Evolutionary conservation across 371 early-diverging fungal genomes (phyloP), one percentile per base, ranked within the genome.

Genomic region (Dinochytrium kinnereticum): DNA sequence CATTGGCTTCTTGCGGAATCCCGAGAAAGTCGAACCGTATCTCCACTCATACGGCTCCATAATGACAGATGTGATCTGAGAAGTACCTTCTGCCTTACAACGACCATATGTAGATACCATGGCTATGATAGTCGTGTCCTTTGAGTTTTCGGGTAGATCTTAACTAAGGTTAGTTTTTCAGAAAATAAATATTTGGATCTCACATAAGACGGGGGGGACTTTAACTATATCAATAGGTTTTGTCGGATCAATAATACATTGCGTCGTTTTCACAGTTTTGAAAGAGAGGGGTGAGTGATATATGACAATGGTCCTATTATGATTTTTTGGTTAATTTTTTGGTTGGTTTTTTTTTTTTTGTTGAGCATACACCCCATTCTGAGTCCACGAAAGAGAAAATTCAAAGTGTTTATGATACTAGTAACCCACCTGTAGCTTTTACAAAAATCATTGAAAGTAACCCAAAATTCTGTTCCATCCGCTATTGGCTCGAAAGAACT

Each of bases 31-130:
- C 0, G 71, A 68, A 21, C 68, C 70, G 26, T 70, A 51, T 44
- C 55, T 70, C 86, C 86, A 85, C 31, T 80, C 79, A 55, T 78
- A 80, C 15, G 57, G 44, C 50, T 82, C 84, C 5, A 84, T 51
- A 17, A 74, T 64, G 31, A 83, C 69, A 1, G 80, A 74, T 0
- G 81, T 72, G 0, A 64, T 33, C 70, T 69, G 79, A 24, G 51
- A 24, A 17, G 24, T 30, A 0, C 55, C 59, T 5, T 69, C 71
- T 24, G 37, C 36, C 38, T 79, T 78, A 21, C 74, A 65, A n/a
- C 82, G 68, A 1, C 80, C 78, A 66, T 73, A 84, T 10, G 85
- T 81, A 17, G 82, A 83, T 2, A 87, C 51, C 0, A 49, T 49
- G 5, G 83, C 57, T 33, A 82, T 59, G 19, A 84, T 71, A 1